Percentiles rank a stretch among this genome's conserved stretches.
Evolutionary conservation across 1,139 yeast genomes (phyloP).

Genomic region (Geotrichum phurueaensis): DNA sequence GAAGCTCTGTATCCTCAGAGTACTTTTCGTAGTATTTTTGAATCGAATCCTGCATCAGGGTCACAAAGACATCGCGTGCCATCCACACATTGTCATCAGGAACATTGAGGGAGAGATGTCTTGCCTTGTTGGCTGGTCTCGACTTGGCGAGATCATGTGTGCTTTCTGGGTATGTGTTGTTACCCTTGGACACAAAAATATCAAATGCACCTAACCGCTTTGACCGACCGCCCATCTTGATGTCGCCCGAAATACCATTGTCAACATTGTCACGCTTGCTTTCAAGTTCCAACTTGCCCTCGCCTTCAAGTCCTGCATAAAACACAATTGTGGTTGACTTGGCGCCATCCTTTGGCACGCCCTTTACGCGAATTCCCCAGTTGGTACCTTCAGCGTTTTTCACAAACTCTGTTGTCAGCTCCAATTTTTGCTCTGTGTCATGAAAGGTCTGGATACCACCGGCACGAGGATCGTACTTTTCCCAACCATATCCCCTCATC

Average conservation of each 20-base stretch:
- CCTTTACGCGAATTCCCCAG: slow-evolving; percentile 71
- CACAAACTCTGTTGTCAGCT: slow-evolving; percentile 65
- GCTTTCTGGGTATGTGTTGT: slow-evolving; percentile 31
- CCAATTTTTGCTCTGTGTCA: slow-evolving; percentile 60
- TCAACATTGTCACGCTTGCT: slow-evolving; percentile 23
- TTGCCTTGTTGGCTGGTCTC: slow-evolving; percentile 42
- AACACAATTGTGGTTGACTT: slow-evolving; percentile 56
- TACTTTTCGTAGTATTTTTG: slow-evolving; percentile 42
- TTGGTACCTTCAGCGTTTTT: slow-evolving; percentile 58
- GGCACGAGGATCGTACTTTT: slow-evolving; percentile 70
- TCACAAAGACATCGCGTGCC: slow-evolving; percentile 69
- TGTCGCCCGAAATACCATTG: slow-evolving; percentile 32
- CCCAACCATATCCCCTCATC: slow-evolving; percentile 78
- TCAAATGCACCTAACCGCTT: slow-evolving; percentile 35
- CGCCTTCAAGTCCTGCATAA: slow-evolving; percentile 71
- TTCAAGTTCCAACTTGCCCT: slow-evolving; percentile 32
- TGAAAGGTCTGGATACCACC: slow-evolving; percentile 80
- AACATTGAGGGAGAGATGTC: slow-evolving; percentile 63
- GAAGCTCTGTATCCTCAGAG: slow-evolving; percentile 32
- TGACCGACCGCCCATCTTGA: slow-evolving; percentile 33
- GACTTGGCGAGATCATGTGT: slow-evolving; percentile 28
- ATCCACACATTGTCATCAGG: slow-evolving; percentile 76
- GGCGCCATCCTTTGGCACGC: slow-evolving; percentile 42
- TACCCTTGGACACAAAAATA: slow-evolving; percentile 30
- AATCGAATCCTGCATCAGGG: slow-evolving; percentile 64